Evolutionary conservation across 192 early-diverging fungal species (phyloP).

Genomic region (Entomortierella beljakovae): DNA sequence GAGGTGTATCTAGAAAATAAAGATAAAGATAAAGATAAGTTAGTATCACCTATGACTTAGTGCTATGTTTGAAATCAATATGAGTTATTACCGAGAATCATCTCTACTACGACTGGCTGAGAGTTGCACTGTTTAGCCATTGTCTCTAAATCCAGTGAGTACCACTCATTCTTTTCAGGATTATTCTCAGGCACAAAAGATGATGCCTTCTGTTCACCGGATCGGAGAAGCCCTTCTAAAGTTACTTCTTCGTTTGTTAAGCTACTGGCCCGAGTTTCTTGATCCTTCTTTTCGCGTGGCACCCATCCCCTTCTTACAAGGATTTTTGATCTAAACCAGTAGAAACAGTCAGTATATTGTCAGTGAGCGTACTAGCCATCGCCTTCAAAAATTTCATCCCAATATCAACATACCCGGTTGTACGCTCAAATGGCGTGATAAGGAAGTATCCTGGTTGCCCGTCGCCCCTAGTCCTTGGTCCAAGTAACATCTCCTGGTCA

Average conservation of each 20-base stretch:
- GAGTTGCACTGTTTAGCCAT: slow-evolving; percentile 78
- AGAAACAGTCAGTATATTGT: neutral
- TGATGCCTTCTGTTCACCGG: slow-evolving; percentile 68
- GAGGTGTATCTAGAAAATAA: slow-evolving; percentile 47
- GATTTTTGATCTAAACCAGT: slow-evolving; percentile 64
- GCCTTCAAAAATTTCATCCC: neutral
- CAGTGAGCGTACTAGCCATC: too few relatives aligned
- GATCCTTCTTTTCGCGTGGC: slow-evolving; percentile 72
- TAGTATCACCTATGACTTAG: slow-evolving; percentile 4
- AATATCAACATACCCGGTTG: slow-evolving; percentile 60
- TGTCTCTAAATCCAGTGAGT: slow-evolving; percentile 77
- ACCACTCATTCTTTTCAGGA: slow-evolving; percentile 84
- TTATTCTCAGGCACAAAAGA: slow-evolving; percentile 69
- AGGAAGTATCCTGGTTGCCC: slow-evolving; percentile 79
- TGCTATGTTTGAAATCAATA: neutral
- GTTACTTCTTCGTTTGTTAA: slow-evolving; percentile 65
- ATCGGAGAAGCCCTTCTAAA: slow-evolving; percentile 75
- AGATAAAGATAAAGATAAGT: slow-evolving; percentile 24
- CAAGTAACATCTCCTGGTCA: slow-evolving; percentile 85
- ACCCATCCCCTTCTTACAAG: slow-evolving; percentile 95
- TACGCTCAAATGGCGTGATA: slow-evolving; percentile 80
- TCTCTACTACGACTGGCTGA: slow-evolving; percentile 82
- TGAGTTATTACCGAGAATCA: slow-evolving; percentile 62
- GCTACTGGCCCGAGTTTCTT: slow-evolving; percentile 61
- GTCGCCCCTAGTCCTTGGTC: slow-evolving; percentile 75